Percentiles rank a stretch among this genome's conserved stretches.
Conservation (phyloP, 2,329 filamentous ascomycete species). For the Beauveria pseudobassiana region DNA sequence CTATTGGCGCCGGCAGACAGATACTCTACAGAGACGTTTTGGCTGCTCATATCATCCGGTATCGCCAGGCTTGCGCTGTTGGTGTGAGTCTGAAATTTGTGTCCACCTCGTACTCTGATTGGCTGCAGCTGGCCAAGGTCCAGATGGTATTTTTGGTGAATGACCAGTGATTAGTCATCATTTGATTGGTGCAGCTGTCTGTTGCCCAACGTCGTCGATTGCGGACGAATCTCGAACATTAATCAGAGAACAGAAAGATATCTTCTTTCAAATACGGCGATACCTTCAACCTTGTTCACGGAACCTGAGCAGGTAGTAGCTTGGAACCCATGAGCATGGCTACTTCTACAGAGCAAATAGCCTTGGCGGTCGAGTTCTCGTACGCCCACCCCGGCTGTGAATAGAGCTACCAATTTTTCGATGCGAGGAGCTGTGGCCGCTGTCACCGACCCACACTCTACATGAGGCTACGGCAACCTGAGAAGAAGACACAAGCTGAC, state of each 20-base stretch:
- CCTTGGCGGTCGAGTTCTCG: constrained; percentile 67
- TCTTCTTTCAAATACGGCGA: neutral
- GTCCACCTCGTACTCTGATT: constrained; percentile 27
- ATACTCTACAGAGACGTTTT: constrained; percentile 37
- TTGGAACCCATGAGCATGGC: constrained; percentile 8
- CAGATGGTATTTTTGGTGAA: neutral
- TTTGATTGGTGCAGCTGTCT: neutral
- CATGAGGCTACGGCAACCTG: neutral
- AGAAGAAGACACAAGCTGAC: neutral
- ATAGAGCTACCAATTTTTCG: neutral
- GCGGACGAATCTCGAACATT: neutral
- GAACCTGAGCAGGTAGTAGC: neutral
- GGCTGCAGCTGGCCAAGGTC: constrained; percentile 18
- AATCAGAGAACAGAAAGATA: neutral
- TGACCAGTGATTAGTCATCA: constrained; percentile 3
- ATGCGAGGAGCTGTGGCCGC: neutral
- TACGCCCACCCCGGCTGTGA: constrained; percentile 22
- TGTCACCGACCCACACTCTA: neutral
- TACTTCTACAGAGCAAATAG: constrained; percentile 28
- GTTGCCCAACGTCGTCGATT: neutral
- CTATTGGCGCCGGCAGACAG: constrained; percentile 81
- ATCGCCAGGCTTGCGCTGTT: constrained; percentile 11
- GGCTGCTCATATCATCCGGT: constrained; percentile 21
- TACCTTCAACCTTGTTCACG: neutral
- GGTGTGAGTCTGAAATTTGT: constrained; percentile 28